Base-by-base conservation (phyloP, 1,284 basidiomycete genomes). In the Serendipita sp. region DNA sequence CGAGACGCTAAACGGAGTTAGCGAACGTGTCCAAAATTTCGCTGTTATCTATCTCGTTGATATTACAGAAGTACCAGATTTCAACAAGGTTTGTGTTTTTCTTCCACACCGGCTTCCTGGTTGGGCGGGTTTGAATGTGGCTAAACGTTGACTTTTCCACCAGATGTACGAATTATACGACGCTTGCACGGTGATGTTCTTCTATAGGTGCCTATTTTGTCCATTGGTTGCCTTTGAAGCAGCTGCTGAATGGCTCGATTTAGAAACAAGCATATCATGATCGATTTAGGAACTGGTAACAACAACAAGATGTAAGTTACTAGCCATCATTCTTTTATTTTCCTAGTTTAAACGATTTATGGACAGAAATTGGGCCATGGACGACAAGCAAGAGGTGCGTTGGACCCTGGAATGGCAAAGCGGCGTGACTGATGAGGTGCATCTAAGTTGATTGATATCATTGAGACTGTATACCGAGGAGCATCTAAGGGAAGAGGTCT, bases 241-340 rank as follows among this genome's bases (percentile, higher is more conserved):
- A 12, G 6, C 4, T 34, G 32, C 17, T 17, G 43, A 60, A 66
- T 60, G 58, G 60, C 65, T 17, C 60, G 22, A 62, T 60, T 17
- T 70, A 93, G 93, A 45, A 97, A 97, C 76, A 96, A 99, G 74
- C 95, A 99, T 72, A 99, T 99, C 76, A 98, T 99, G 95, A 97
- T 99, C 71, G 95, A 98, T 83, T 77, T 97, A 68, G 94, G 95
- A 13, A 99, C 95, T 60, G 95, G 96, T 78, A 98, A 99, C 77
- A 99, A 99, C 76, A 99, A 99, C 77, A 99, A 99, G 77, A 96
- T 97, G 91, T 92, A 66, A 66, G 88, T 79, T 5, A 34, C 61
- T 62, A 6, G 10, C 35, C 61, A 22, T 62, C 5, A 22, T 38
- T 53, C 29, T 30, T 17, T 64, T n/a, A 22, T 22, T 26, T 45